Evolutionary conservation across 2,329 filamentous ascomycete genomes (phyloP), one percentile per base, ranked within the genome.

Genomic region (Microdochium nivale): DNA sequence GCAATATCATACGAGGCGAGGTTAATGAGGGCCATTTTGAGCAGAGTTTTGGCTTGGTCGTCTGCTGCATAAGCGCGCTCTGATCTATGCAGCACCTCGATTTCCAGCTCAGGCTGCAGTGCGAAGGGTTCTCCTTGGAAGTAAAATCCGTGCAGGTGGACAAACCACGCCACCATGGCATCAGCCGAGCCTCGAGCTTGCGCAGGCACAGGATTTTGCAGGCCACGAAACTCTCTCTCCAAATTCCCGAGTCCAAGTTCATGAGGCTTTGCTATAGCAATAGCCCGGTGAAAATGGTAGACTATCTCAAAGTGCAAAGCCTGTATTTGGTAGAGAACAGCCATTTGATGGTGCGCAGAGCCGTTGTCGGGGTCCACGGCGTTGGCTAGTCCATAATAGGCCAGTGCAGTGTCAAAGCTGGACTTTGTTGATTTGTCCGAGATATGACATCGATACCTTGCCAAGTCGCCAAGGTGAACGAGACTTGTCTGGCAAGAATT

Each of bases 391-490:
- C 80, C 76, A 67, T 99, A 97, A 68, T 92, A 96, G 11, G 86
- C 84, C 61, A 91, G 77, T 14, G 92, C 90, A 14, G 82, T 82
- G 25, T 87, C 87, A 75, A 88, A 95, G 60, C 87, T 87, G 50
- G 84, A 83, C 56, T 83, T 80, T n/a, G 62, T 59, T 25, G 59
- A 50, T 66, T 87, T 90, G 54, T 78, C 79, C 53, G 85, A 83
- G 53, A 88, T 74, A 63, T 92, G 87, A 51, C 78, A 76, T 51
- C 91, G 85, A 69, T 96, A 99, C 56, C 94, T 84, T 49, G 88
- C 88, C 48, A 99, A 77, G 66, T 99, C 94, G 32, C 94, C 94
- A 10, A 97, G 80, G 58, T 87, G 89, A 54, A 96, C 85, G 51
- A 97, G 76, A 3, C 88, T 90, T 52, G 84, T 81, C 69, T 96